Evolutionary conservation across 2,329 filamentous ascomycete genomes (phyloP), one percentile per base, ranked within the genome.

Genomic region (Cladosporium sp.): DNA sequence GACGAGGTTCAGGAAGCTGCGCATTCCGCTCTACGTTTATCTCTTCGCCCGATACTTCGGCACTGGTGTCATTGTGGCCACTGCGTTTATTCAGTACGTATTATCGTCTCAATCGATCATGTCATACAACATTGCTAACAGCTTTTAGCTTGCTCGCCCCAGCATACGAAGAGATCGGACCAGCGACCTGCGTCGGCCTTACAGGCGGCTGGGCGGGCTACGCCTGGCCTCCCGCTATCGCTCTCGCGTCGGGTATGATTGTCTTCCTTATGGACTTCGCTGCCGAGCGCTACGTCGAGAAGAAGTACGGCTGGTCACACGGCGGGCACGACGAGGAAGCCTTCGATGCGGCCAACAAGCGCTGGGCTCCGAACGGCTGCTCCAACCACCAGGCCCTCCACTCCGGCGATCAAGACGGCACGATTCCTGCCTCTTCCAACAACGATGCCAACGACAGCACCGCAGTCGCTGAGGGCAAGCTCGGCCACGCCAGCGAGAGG

Each of bases 201-300:
- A 80, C 78, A 0, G 76, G 74, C 1, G 68, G 71, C 42, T 81
- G 79, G 74, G 72, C 70, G 0, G 59, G 68, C 13, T 82, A 78
- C 64, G 68, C 73, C 0, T 81, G 78, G 78, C 72, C 73, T 1
- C 75, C 77, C 0, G 77, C 76, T 16, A 75, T 81, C 43, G 74
- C 74, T 2, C 63, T 81, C 35, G 63, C 70, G 0, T 75, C 76
- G 0, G 67, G 74, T 10, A 71, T 78, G 63, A 18, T 73, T 6
- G 73, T 79, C 48, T 81, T 81, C 63, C 63, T 79, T 5, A 53
- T 77, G 51, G 77, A 80, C 60, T 74, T 78, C 38, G 66, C 65
- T 11, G 75, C 75, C 2, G 77, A 80, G 58, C 68, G 74, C 28
- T 79, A 76, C 52, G 73, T 77, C 14, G 70, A 78, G 58, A 67